These are phyloP conservation scores for Pseudocercospora eumusae DNA, from an alignment of 2,329 filamentous ascomycete species.

Conservation along the genomic window DNA sequence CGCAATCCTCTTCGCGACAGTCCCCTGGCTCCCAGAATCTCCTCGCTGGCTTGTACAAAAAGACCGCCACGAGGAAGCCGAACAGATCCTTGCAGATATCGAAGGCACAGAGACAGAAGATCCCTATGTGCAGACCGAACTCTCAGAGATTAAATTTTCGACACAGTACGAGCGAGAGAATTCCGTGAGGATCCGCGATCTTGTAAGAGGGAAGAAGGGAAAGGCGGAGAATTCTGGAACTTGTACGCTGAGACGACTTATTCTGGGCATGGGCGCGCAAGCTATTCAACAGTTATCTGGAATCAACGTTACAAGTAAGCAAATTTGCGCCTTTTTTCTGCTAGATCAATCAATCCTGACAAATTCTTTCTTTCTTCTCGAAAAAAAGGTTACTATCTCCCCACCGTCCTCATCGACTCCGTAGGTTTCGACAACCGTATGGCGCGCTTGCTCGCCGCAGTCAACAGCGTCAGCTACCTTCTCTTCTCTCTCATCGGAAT, in stretches of 20 bases:
- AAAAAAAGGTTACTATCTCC: slow-evolving; percentile 53
- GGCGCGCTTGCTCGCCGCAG: slow-evolving; percentile 58
- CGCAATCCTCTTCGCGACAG: slow-evolving; percentile 48
- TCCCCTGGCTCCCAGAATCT: slow-evolving; percentile 52
- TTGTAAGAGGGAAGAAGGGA: slow-evolving; percentile 51
- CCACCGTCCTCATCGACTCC: slow-evolving; percentile 60
- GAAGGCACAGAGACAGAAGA: slow-evolving; percentile 50
- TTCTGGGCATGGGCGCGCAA: slow-evolving; percentile 58
- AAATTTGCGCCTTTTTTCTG: too few species aligned
- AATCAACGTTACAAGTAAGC: slow-evolving; percentile 42
- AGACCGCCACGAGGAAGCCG: slow-evolving; percentile 49
- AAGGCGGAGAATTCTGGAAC: slow-evolving; percentile 42
- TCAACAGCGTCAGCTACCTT: slow-evolving; percentile 55
- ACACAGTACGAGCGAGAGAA: slow-evolving; percentile 55
- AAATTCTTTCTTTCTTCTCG: too few species aligned
- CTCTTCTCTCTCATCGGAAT: slow-evolving; percentile 52
- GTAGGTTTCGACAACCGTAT: slow-evolving; percentile 57
- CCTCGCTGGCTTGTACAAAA: slow-evolving; percentile 53
- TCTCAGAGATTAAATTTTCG: slow-evolving; percentile 52
- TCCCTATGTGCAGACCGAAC: slow-evolving; percentile 48
- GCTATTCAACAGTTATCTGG: slow-evolving; percentile 54
- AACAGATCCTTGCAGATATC: slow-evolving; percentile 53
- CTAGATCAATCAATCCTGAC: too few species aligned
- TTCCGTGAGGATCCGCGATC: slow-evolving; percentile 52
- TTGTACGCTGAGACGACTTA: slow-evolving; percentile 52